These are phyloP conservation scores for Myxozyma udenii DNA, from an alignment of 805 yeast genomes.

Conservation along the genomic window DNA sequence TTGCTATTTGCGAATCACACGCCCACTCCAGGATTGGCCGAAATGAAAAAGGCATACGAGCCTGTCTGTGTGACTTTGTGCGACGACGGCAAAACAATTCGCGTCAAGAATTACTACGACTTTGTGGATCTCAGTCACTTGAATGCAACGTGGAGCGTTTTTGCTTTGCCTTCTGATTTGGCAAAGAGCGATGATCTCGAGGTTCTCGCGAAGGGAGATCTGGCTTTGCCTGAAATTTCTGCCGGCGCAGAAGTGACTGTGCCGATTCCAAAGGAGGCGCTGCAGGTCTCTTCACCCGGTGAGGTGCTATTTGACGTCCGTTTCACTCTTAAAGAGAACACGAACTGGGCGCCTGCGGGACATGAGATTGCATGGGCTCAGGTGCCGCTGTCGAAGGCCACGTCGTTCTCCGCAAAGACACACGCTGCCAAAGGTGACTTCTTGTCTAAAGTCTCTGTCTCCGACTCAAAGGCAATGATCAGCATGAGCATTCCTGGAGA, in stretches of 20 bases:
- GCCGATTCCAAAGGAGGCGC: not conserved
- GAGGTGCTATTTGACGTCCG: constrained; percentile 3
- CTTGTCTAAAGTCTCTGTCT: not conserved
- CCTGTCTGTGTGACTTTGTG: constrained; percentile 32
- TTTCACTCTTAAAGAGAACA: constrained; percentile 16
- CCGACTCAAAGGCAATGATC: not conserved
- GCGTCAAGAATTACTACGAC: constrained; percentile 32
- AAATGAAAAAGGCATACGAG: constrained; percentile 39
- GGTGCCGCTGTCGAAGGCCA: not conserved
- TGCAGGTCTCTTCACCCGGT: not conserved
- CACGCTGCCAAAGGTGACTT: not conserved
- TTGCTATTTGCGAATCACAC: constrained; percentile 37
- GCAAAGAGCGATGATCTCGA: not conserved
- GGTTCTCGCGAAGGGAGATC: not conserved
- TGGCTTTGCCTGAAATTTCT: not conserved
- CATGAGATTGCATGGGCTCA: constrained; percentile 37
- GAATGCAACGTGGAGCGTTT: constrained; percentile 3
- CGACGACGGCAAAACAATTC: constrained; percentile 6
- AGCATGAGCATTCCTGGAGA: not conserved
- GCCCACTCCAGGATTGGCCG: constrained; percentile 41
- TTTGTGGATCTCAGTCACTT: constrained; percentile 30
- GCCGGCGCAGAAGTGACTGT: not conserved
- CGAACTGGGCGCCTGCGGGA: constrained; percentile 31
- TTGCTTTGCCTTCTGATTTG: constrained; percentile 3
- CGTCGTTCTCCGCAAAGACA: not conserved